Base-by-base conservation (phyloP, 2,329 filamentous ascomycete species). In the Trichoderma semiorbis region DNA sequence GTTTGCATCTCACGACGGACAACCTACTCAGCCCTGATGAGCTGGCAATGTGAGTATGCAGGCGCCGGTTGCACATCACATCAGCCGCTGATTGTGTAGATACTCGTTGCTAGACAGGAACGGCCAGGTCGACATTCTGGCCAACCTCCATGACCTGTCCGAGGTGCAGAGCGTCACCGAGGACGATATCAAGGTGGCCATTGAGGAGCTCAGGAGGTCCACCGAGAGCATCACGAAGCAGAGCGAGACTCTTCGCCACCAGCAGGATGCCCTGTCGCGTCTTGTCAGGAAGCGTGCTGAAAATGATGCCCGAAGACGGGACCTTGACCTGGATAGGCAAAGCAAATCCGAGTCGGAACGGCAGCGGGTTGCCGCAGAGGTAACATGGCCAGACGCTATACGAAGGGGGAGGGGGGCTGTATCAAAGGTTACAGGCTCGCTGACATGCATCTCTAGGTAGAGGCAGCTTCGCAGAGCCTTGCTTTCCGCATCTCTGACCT, bases 191-290 rank as follows among this genome's bases (percentile, higher is more conserved):
- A 84, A 84, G 68, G 79, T 83, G 53, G 91, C 91, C 18, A 89
- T 92, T 64, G 84, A 87, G 3, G 87, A 91, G 68, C 83, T 94
- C n/a, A 85, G 88, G 72, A 83, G 83, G 47, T 92, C 91, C 1
- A 93, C 91, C 0, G 85, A 85, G 21, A 86, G 85, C 21, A 91
- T 93, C 32, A 84, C 87, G 73, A 87, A 87, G 78, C 91, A 93
- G 77, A 90, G 86, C 32, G 87, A 89, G 76, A 83, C 86, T 0
- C 78, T 93, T 21, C 85, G 86, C 70, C 83, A 86, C 65, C 91
- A 93, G 78, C 88, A 89, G 72, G 86, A 88, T 75, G 89, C 90
- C 11, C 78, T 93, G 67, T 84, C 84, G 39, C 74, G 83, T 82
- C 50, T 86, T 82, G 81, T 86, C 5, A 85, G 85, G 65, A 85